These are phyloP conservation scores for Melampsora americana DNA, from an alignment of 1,284 basidiomycete species.

Conservation along the genomic window DNA sequence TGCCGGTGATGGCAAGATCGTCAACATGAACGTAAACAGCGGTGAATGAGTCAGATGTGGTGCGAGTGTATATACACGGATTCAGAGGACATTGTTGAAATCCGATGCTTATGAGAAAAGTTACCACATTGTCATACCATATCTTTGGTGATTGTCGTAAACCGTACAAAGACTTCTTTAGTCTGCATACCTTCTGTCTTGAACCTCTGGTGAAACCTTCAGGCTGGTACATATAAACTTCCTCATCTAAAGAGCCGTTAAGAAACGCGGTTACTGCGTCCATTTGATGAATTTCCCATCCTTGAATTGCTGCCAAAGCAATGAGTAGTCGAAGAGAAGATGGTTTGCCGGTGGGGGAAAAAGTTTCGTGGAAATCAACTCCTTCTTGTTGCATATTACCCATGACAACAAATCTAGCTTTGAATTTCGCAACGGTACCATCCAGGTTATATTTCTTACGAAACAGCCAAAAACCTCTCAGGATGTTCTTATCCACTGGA, in stretches of 20 bases:
- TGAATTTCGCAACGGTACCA: background rate
- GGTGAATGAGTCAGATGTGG: too few species aligned
- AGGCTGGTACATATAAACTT: too few species aligned
- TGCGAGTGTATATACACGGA: too few species aligned
- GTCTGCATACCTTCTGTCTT: background rate
- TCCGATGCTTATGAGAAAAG: background rate
- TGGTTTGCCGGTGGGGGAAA: background rate
- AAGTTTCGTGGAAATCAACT: background rate
- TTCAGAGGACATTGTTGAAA: background rate
- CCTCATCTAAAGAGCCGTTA: background rate
- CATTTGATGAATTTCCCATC: background rate
- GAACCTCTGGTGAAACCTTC: background rate
- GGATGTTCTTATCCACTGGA: background rate
- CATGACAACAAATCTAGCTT: background rate
- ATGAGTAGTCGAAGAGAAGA: background rate
- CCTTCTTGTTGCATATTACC: too few species aligned
- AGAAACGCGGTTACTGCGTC: background rate
- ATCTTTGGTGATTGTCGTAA: background rate
- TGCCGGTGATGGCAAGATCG: background rate
- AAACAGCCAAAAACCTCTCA: background rate
- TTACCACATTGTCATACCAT: background rate
- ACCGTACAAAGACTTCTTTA: constrained; percentile 5
- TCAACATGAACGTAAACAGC: background rate
- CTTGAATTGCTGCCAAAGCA: background rate
- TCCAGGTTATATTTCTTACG: background rate